Base-by-base conservation (phyloP, 768 basidiomycete species). In the Calvatia gigantea region DNA sequence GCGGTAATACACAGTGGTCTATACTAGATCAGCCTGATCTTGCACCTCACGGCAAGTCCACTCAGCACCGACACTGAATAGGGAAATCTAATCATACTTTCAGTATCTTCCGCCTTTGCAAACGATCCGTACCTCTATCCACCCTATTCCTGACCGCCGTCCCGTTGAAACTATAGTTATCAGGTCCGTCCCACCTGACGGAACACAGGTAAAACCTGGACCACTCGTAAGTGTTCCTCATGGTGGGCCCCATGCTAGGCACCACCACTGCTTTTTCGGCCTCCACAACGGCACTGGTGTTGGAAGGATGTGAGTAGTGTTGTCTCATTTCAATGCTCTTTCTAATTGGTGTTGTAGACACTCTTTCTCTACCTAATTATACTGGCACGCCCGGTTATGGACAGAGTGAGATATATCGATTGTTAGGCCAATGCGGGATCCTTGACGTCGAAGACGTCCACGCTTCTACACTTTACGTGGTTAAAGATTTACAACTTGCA, bases 401-500 rank as follows among this genome's bases (percentile, higher is more conserved):
- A 0, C 81, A 89, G 58, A 71, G 66, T n/a, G 76, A 75, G n/a
- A 70, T 88, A 31, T 76, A 75, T 46, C 69, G 69, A 2, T 68
- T 90, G 11, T 57, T 84, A 0, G 86, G 86, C 0, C 69, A 75
- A 35, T 85, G 86, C 29, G 88, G 88, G 11, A 69, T 74, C 1
- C 73, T 87, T 7, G 88, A 89, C 58, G 83, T 90, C 12, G 73
- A 76, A 37, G 86, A 88, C 48, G 86, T 84, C 57, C 77, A 85
- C 15, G 79, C 75, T 6, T 75, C 83, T 1, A 75, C 78, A 2
- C 65, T 72, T 19, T 73, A 83, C 57, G 76, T 89, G 39, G 69
- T 84, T 29, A 62, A 68, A 12, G 54, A 49, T 37, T 65, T 77
- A 3, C 80, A 80, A 1, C 66, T 87, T 1, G 77, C 84, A 0